A percentile compares a stretch with the other conserved stretches of the same genome.
These are phyloP conservation scores for Hypoxylon crocopeplum DNA, from an alignment of 495 filamentous ascomycete species.

Conservation along the genomic window DNA sequence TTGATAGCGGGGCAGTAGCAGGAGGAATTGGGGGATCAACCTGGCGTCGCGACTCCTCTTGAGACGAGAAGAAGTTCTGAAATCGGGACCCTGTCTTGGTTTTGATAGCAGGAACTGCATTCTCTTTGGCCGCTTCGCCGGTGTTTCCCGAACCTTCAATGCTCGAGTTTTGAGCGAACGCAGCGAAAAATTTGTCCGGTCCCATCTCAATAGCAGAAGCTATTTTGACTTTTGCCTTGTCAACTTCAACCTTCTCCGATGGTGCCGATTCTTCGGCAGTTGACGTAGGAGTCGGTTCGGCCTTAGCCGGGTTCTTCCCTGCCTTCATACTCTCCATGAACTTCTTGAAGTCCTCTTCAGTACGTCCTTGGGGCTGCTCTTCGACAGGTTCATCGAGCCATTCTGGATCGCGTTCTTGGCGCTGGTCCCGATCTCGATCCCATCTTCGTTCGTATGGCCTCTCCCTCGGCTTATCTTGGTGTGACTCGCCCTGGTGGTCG, in stretches of 20 bases:
- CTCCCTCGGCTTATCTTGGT: slow-evolving; percentile 52
- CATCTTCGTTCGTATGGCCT: slow-evolving; percentile 56
- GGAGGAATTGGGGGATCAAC: slow-evolving; percentile 57
- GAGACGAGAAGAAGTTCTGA: slow-evolving; percentile 78
- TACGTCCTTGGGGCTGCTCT: slow-evolving; percentile 72
- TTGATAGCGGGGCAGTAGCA: slow-evolving; percentile 28
- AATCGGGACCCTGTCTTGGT: slow-evolving; percentile 73
- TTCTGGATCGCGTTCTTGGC: slow-evolving; percentile 80
- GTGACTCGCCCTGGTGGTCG: slow-evolving; percentile 48
- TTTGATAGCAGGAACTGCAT: slow-evolving; percentile 43
- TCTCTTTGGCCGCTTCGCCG: slow-evolving; percentile 50
- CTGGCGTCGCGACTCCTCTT: slow-evolving; percentile 63
- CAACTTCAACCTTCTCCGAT: slow-evolving; percentile 42
- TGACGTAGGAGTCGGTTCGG: slow-evolving; percentile 41
- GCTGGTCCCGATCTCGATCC: slow-evolving; percentile 70
- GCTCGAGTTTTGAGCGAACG: slow-evolving; percentile 59
- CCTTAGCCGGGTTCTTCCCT: slow-evolving; percentile 48
- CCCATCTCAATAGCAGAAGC: slow-evolving; percentile 68
- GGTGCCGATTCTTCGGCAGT: slow-evolving; percentile 33
- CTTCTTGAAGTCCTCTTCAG: slow-evolving; percentile 90
- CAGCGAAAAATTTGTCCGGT: slow-evolving; percentile 82
- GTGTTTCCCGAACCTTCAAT: slow-evolving; percentile 38
- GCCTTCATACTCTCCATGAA: slow-evolving; percentile 95
- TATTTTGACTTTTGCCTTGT: slow-evolving; percentile 60
- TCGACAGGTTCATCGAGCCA: slow-evolving; percentile 83